phyloP scores from a whole-genome alignment of 2,329 filamentous ascomycete species.

The Pseudogymnoascus sp. region DNA sequence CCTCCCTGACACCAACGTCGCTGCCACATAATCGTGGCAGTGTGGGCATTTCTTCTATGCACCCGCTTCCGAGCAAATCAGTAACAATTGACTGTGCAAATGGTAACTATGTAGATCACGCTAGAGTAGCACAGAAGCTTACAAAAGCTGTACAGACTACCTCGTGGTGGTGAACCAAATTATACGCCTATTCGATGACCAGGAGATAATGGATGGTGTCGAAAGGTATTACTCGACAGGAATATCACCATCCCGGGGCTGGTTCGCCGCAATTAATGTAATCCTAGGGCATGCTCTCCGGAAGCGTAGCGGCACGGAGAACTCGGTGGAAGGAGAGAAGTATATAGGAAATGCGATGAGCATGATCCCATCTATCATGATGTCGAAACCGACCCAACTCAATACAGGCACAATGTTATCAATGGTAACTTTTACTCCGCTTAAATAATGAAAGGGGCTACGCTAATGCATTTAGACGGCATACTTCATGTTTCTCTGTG shows the following conservation, averaged over 20 bases:
- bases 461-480: slow-evolving; percentile 1
- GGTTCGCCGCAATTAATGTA: slow-evolving; percentile 13
- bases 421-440: slow-evolving; percentile 4
- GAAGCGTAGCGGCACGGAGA: not conserved
- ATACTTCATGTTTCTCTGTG: slow-evolving; percentile 14
- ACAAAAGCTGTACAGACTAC: slow-evolving; percentile 2
- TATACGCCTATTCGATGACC: slow-evolving; percentile 11
- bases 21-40: not conserved
- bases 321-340: slow-evolving; percentile 3
- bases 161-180: slow-evolving; percentile 10
- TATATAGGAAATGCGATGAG: slow-evolving; percentile 14
- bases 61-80: not conserved
- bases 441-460: not conserved
- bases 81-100: not conserved
- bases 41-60: not conserved
- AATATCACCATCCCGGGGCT: not conserved
- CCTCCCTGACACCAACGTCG: not conserved
- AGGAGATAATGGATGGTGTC: slow-evolving; percentile 11
- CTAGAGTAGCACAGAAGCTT: not conserved
- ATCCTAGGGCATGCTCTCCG: slow-evolving; percentile 13
- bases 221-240: slow-evolving; percentile 10
- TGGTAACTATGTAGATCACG: not conserved
- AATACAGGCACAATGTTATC: slow-evolving; percentile 12
- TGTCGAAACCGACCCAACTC: slow-evolving; percentile 10
- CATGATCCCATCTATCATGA: slow-evolving; percentile 12